phyloP scores from a whole-genome alignment of 2,329 filamentous ascomycete genomes.

The Alternaria postmessia region DNA sequence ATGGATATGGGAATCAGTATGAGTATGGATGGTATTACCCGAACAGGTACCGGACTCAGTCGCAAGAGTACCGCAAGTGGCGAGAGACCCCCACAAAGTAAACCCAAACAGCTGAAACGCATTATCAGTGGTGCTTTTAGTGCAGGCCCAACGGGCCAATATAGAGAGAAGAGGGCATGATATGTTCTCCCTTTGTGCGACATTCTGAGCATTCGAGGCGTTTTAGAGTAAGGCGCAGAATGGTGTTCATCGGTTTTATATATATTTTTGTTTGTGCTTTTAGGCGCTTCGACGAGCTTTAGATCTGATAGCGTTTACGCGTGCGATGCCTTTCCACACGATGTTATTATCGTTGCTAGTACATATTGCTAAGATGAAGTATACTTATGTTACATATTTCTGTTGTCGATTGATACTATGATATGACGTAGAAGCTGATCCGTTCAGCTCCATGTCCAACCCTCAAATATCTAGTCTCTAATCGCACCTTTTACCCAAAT shows the following conservation, averaged over 20 bases:
- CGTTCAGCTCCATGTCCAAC: not conserved
- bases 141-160: slow-evolving; percentile 26
- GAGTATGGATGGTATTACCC: slow-evolving; percentile 19
- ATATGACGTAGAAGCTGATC: not conserved
- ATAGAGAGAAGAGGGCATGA: slow-evolving; percentile 21
- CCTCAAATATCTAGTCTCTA: not conserved
- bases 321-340: not conserved
- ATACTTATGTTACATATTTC: not conserved
- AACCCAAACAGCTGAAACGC: slow-evolving; percentile 29
- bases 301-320: slow-evolving; percentile 4
- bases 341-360: not conserved
- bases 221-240: not conserved
- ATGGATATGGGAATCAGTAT: slow-evolving; percentile 19
- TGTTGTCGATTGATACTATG: not conserved
- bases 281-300: not conserved
- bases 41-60: slow-evolving; percentile 33
- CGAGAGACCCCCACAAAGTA: slow-evolving; percentile 8
- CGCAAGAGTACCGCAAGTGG: slow-evolving; percentile 26
- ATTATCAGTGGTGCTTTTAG: slow-evolving; percentile 35
- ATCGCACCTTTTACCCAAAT: not conserved
- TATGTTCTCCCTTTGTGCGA: not conserved
- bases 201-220: not conserved
- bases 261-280: not conserved
- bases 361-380: not conserved
- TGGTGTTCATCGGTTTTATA: not conserved